Percentiles rank a stretch among this genome's conserved stretches.
Evolutionary conservation across 2,329 filamentous ascomycete species (phyloP).

Genomic region (Westerdykella ornata): DNA sequence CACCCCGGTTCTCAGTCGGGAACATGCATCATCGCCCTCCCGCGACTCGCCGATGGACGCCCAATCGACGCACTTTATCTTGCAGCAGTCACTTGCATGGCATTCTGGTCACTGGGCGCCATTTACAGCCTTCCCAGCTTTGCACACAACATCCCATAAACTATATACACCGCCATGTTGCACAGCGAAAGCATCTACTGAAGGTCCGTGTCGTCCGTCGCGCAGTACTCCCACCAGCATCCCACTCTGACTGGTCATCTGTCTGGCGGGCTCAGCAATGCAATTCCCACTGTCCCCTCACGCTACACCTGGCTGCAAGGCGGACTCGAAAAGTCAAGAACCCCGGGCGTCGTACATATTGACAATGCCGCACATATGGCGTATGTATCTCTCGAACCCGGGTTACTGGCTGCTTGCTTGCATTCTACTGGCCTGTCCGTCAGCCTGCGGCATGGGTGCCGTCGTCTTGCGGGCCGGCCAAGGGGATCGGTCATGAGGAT

Average conservation of each 20-base stretch:
- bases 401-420: slow-evolving; percentile 22
- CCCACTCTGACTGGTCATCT: slow-evolving; percentile 13
- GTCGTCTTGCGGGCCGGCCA: slow-evolving; percentile 19
- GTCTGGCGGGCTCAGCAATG: slow-evolving; percentile 20
- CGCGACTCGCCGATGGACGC: slow-evolving; percentile 20
- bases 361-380: slow-evolving; percentile 19
- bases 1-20: slow-evolving; percentile 9
- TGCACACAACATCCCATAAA: slow-evolving; percentile 15
- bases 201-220: slow-evolving; percentile 23
- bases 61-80: slow-evolving; percentile 27
- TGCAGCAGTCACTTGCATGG: slow-evolving; percentile 38
- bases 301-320: slow-evolving; percentile 18
- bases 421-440: slow-evolving; percentile 13
- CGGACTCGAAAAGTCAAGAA: slow-evolving; percentile 25
- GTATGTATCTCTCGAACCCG: slow-evolving; percentile 18
- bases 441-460: slow-evolving; percentile 10
- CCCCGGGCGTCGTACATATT: slow-evolving; percentile 27
- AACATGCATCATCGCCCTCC: slow-evolving; percentile 9
- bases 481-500: slow-evolving; percentile 24
- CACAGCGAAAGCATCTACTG: slow-evolving; percentile 27
- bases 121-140: slow-evolving; percentile 19
- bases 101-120: slow-evolving; percentile 28
- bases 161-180: slow-evolving; percentile 20
- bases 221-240: slow-evolving; percentile 5
- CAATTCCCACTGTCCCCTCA: slow-evolving; percentile 22